Percentiles rank a stretch among this genome's conserved stretches.
Evolutionary conservation across 1,284 basidiomycete genomes (phyloP).

Genomic region (Cerrena zonata): DNA sequence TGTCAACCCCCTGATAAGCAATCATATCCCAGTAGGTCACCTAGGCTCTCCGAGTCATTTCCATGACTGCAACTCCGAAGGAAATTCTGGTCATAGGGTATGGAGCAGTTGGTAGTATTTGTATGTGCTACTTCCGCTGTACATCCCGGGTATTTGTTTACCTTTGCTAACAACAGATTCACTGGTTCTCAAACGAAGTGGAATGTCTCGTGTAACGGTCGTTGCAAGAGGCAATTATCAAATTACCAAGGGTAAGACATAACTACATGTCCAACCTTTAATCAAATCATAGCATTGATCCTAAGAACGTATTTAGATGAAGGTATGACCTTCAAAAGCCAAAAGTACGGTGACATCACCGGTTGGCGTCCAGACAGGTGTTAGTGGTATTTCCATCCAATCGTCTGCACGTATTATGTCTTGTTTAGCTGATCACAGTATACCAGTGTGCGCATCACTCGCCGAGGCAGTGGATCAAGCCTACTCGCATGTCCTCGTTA

Average conservation of each 20-base stretch:
- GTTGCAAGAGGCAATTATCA: constrained; percentile 72
- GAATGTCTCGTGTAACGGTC: constrained; percentile 62
- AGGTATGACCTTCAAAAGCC: constrained; percentile 54
- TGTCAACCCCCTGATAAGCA: too few species aligned
- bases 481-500: constrained; percentile 65
- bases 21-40: too few species aligned
- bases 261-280: too few species aligned
- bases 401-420: not conserved
- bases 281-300: not conserved
- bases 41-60: too few species aligned
- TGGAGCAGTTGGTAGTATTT: constrained; percentile 54
- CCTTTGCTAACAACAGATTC: constrained; percentile 40
- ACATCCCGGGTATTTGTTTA: not conserved
- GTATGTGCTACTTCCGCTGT: constrained; percentile 28
- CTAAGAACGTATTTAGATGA: constrained; percentile 26
- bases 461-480: constrained; percentile 51
- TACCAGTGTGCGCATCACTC: constrained; percentile 52
- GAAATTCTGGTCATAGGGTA: constrained; percentile 54
- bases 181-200: constrained; percentile 56
- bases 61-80: too few species aligned
- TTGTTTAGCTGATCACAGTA: constrained; percentile 7
- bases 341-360: constrained; percentile 52
- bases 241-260: constrained; percentile 45
- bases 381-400: constrained; percentile 27
- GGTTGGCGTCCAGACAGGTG: constrained; percentile 62